Base-by-base conservation (phyloP, 2,329 filamentous ascomycete genomes). In the Claviceps africana region DNA sequence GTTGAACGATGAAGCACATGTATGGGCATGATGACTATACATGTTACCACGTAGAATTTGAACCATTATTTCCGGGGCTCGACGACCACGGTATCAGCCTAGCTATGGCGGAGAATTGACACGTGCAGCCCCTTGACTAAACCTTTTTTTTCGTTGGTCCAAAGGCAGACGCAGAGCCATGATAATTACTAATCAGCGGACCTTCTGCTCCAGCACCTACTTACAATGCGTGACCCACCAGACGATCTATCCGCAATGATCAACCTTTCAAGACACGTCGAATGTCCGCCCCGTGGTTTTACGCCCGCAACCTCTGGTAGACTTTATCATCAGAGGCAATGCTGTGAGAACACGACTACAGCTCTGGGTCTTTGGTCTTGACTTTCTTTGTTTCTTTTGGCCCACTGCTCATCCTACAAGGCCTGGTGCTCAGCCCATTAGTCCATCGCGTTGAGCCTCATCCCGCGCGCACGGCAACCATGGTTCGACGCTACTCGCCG, bases 401-500 rank as follows among this genome's bases (percentile, higher is more conserved):
- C 42, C 25, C 17, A 25, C 21, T 22, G 42, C 22, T 25, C 15
- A 28, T 17, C 17, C 22, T 13, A 22, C 40, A 21, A 19, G 4
- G n/a, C 19, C 22, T 22, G 10, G 22, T 42, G n/a, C 40, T 25
- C 13, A 43, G 13, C 19, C 21, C 21, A 6, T 22, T 4, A 43
- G 40, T 13, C 25, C 40, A 35, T 46, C 25, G 33, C 43, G n/a
- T 39, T 22, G 42, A 30, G 25, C 45, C 17, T 44, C 45, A 25
- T 33, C 33, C 25, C 50, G 47, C 48, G 54, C 55, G 58, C 55
- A 58, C 61, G 62, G 22, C 62, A 52, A 60, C 56, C 52, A 69
- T 69, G 67, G 62, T 64, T 54, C 65, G 64, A 58, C 61, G 63
- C 51, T 67, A 64, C 52, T 67, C 67, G 31, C 67, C 67, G 39